Evolutionary conservation across 768 basidiomycete genomes (phyloP).

Genomic region (Mycena belliarum): DNA sequence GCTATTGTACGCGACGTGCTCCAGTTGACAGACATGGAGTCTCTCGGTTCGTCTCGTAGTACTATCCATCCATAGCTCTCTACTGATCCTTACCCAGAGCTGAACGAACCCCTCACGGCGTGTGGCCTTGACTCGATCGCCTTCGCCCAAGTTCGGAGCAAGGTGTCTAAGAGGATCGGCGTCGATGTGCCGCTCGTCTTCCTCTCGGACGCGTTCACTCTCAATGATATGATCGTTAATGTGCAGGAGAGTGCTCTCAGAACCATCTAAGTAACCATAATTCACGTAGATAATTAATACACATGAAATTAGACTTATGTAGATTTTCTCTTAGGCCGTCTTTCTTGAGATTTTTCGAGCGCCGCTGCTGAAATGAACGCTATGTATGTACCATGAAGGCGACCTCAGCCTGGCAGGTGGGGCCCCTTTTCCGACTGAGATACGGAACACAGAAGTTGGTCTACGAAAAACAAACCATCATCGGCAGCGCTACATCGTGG

Average conservation of each 20-base stretch:
- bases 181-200: slow-evolving; percentile 35
- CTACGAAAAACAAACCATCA: too few species aligned
- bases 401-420: too few species aligned
- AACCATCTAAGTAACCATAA: background rate
- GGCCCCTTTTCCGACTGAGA: too few species aligned
- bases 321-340: too few species aligned
- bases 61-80: background rate
- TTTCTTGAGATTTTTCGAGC: too few species aligned
- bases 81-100: slow-evolving; percentile 23
- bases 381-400: too few species aligned
- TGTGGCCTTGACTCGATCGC: slow-evolving; percentile 37
- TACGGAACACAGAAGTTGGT: too few species aligned
- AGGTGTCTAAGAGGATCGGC: slow-evolving; percentile 31
- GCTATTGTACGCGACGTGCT: slow-evolving; percentile 29
- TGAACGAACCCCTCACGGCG: slow-evolving; percentile 29
- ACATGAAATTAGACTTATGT: too few species aligned
- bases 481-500: too few species aligned
- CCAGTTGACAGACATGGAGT: slow-evolving; percentile 24
- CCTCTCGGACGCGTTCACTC: slow-evolving; percentile 32
- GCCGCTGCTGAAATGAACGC: too few species aligned
- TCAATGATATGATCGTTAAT: slow-evolving; percentile 33
- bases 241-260: slow-evolving; percentile 11
- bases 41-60: slow-evolving; percentile 24
- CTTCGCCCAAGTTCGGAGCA: slow-evolving; percentile 35
- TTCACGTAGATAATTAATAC: too few species aligned